These are phyloP conservation scores for Patellifolia procumbens DNA, from an alignment of 179 eudicot species.

Conservation along the genomic window DNA sequence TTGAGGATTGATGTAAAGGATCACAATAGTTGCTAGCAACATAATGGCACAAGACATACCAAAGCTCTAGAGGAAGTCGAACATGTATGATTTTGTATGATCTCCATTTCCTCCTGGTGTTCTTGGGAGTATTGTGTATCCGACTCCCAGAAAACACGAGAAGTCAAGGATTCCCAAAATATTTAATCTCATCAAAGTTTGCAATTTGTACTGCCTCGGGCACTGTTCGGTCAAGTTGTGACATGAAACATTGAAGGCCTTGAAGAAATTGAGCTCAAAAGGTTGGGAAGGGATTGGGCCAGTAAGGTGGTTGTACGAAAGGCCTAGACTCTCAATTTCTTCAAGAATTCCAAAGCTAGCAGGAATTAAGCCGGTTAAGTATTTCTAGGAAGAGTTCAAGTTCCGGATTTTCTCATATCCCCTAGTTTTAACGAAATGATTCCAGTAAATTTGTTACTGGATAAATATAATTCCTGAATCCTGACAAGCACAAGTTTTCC, in stretches of 20 bases:
- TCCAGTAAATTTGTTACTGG: not conserved
- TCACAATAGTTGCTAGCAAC: not conserved
- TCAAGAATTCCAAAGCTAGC: not conserved
- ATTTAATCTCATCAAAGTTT: slow-evolving; percentile 21
- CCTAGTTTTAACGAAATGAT: slow-evolving; percentile 1
- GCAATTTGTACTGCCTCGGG: slow-evolving; percentile 25
- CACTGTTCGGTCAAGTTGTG: slow-evolving; percentile 17
- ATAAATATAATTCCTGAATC: not conserved
- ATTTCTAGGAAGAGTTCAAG: no score
- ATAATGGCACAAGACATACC: not conserved
- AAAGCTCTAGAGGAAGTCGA: slow-evolving; percentile 25
- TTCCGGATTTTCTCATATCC: no score
- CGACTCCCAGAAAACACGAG: not conserved
- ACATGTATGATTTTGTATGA: not conserved
- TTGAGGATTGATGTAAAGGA: slow-evolving; percentile 15
- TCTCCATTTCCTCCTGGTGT: not conserved
- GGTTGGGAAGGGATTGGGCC: not conserved
- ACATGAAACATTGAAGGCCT: slow-evolving; percentile 25
- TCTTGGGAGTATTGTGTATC: not conserved
- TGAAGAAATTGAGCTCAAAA: not conserved
- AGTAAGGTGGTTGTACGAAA: no score
- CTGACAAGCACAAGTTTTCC: not conserved
- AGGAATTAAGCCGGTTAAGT: no score
- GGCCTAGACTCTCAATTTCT: slow-evolving; percentile 9
- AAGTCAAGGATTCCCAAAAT: slow-evolving; percentile 21